Evolutionary conservation across 306 rosid species (phyloP), one percentile per base, ranked within the genome.

Genomic region (Vachellia collinsii): DNA sequence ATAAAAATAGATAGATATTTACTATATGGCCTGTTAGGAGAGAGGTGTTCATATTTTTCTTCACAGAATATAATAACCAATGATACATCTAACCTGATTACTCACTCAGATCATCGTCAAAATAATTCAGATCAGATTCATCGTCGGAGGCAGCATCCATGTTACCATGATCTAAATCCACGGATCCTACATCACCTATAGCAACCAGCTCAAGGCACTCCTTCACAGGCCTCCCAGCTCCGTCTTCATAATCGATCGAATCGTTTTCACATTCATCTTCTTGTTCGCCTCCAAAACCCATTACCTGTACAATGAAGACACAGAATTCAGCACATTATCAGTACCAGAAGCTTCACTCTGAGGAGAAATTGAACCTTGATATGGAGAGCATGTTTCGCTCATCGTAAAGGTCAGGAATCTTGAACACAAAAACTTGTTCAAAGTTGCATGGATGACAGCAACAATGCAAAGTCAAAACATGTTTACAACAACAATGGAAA

Each of bases 91-190:
- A 80, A 58, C 66, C 62, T 46, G 65, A 74, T 81, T 86, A 88
- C 68, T 91, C 97, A 79, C 97, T 91, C 77, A 89, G 47, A 75
- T 89, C 93, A 88, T 89, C 89, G 7, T 86, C 90, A 75, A 91
- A 91, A 82, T 90, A 94, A 85, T 93, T 89, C 39, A 94, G 70
- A 80, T 90, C 91, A 36, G 90, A 94, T 39, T 92, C 97, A 41
- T 91, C 87, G 3, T 91, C 94, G 11, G 87, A 82, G 79, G 89
- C 89, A 11, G 79, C 90, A 50, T 83, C 90, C n/a, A 87, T 80
- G 84, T 79, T 82, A 37, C 80, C 81, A 43, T 88, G 87, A 64
- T 83, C 89, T 41, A 56, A 80, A 68, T 86, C 92, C 68, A 87
- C 63, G 34, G 91, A 73, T 61, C 87, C 85, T 74, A 79, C 85